Evolutionary conservation across 148 eudicot species (phyloP), one percentile per base, ranked within the genome.

Genomic region (Chenopodium album): DNA sequence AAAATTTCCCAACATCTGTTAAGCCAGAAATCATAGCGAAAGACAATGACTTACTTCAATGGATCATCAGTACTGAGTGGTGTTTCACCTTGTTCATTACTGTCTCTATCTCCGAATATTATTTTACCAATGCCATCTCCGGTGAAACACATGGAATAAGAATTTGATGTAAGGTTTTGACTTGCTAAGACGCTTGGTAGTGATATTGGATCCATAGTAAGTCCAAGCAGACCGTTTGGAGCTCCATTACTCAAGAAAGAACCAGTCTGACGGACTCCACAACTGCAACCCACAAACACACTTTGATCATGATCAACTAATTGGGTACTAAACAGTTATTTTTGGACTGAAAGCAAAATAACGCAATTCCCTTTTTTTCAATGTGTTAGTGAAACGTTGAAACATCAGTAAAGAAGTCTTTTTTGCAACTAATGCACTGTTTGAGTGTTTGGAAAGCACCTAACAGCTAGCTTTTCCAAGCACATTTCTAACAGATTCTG

Each of bases 131-230:
- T 0, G 50, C 92, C 97, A 78, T 92, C 88, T 17, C 46, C 48
- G 31, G 92, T 91, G 80, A 96, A 96, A 78, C 99, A 96, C 99
- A 96, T 96, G 50, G 98, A 94, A 81, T 92, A 96, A 50, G 99
- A 94, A 89, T 96, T 88, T 68, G 98, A 82, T 19, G 90, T 75
- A 17, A 91, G 80, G 23, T 91, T 92, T 83, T 85, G 79, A 37
- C 84, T 87, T 6, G 99, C 94, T 87, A 96, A 88, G 20, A 87
- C 86, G 78, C 93, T 94, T 34, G 99, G 99, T 26, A 94, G 90
- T 20, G 99, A 96, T 74, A 89, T 62, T 63, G 79, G 75, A 54
- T 89, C 87, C 89, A 90, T 92, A 23, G 95, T 89, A 4, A 96
- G 94, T 60, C 99, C 99, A 82, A 96, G 88, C 63, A 96, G 87